Evolutionary conservation across 2,329 filamentous ascomycete species (phyloP).

Genomic region (Nemania abortiva): DNA sequence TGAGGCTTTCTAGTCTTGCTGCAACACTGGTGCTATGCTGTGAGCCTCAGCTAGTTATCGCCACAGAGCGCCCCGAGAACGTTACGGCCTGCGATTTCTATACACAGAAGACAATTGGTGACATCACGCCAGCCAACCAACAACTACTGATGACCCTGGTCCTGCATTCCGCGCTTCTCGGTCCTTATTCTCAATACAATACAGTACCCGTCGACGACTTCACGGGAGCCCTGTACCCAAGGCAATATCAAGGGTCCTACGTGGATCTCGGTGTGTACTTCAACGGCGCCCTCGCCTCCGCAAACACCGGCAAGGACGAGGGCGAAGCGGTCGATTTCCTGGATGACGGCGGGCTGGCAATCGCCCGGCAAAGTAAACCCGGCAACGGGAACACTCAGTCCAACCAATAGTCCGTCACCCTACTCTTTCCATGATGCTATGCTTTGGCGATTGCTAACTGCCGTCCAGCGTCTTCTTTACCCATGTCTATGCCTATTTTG

Average conservation of each 20-base stretch:
- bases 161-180: slow-evolving; percentile 18
- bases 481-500: slow-evolving; percentile 23
- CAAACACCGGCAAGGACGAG: slow-evolving; percentile 6
- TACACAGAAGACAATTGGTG: slow-evolving; percentile 17
- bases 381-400: slow-evolving; percentile 17
- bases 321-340: slow-evolving; percentile 10
- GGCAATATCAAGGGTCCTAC: slow-evolving; percentile 11
- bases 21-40: not conserved
- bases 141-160: slow-evolving; percentile 19
- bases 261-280: slow-evolving; percentile 21
- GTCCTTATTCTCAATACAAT: slow-evolving; percentile 18
- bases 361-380: slow-evolving; percentile 18
- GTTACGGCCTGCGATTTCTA: slow-evolving; percentile 18
- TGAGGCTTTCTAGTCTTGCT: not conserved
- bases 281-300: slow-evolving; percentile 13
- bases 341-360: slow-evolving; percentile 12
- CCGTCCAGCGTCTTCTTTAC: slow-evolving; percentile 16
- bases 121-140: slow-evolving; percentile 12
- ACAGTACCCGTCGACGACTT: slow-evolving; percentile 16
- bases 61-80: slow-evolving; percentile 7
- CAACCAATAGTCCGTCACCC: slow-evolving; percentile 5
- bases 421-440: not conserved
- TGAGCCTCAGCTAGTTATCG: not conserved
- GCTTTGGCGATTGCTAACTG: not conserved
- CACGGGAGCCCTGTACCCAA: slow-evolving; percentile 17